phyloP scores from a whole-genome alignment of 2,329 filamentous ascomycete species.

The Paecilomyces formosus region DNA sequence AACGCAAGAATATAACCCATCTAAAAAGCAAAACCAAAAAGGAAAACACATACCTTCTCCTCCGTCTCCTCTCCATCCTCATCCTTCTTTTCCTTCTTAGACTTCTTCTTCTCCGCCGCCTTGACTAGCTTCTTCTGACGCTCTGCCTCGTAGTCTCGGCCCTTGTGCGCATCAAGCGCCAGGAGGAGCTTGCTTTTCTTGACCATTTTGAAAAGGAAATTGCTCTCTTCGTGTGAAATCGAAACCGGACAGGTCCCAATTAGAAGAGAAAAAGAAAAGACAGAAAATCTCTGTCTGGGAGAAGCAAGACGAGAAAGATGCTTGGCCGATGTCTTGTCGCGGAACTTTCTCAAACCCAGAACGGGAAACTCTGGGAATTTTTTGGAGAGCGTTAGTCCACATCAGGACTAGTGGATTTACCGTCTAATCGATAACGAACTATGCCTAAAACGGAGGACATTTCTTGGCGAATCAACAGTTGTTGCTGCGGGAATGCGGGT shows the following conservation, averaged over 20 bases:
- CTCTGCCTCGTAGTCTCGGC: conserved; percentile 65
- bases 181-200: conserved; percentile 52
- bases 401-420: conserved; percentile 2
- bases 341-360: conserved; percentile 6
- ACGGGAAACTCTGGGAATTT: conserved; percentile 19
- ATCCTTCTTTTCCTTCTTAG: conserved; percentile 18
- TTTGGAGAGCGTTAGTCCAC: conserved; percentile 20
- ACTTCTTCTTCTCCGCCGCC: conserved; percentile 41
- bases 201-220: conserved; percentile 29
- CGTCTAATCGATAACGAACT: background rate
- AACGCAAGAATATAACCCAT: background rate
- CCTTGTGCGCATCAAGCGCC: conserved; percentile 52
- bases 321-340: background rate
- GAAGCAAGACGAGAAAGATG: background rate
- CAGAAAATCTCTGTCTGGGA: background rate
- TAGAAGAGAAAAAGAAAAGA: conserved; percentile 6
- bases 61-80: conserved; percentile 8
- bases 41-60: background rate
- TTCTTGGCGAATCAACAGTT: background rate
- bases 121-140: conserved; percentile 62
- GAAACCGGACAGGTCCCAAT: background rate
- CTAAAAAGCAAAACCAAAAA: background rate
- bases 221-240: background rate
- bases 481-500: background rate
- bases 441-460: background rate